phyloP scores from a whole-genome alignment of 805 yeast species.

The Cyberlindnera japonica region DNA sequence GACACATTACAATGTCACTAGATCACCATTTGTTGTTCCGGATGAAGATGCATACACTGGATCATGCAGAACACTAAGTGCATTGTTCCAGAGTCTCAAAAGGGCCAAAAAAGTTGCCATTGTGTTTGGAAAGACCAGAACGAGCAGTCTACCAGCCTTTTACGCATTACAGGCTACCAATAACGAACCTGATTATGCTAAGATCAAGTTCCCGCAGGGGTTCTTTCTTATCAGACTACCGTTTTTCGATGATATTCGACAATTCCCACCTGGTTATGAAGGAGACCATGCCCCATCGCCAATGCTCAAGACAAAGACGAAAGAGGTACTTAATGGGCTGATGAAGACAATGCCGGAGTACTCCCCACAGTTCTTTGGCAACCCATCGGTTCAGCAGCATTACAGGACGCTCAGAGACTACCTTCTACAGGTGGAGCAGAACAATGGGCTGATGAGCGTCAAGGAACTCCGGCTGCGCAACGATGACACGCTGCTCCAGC shows the following conservation, averaged over 20 bases:
- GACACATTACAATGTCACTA: constrained; percentile 48
- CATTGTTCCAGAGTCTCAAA: constrained; percentile 59
- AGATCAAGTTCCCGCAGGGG: constrained; percentile 44
- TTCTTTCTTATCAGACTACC: constrained; percentile 69
- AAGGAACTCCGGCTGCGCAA: constrained; percentile 18
- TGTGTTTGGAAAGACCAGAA: constrained; percentile 65
- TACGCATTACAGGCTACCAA: constrained; percentile 58
- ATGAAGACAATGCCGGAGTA: constrained; percentile 44
- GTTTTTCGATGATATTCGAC: constrained; percentile 69
- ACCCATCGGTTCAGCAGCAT: constrained; percentile 68
- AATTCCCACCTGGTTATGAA: constrained; percentile 44
- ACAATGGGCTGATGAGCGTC: constrained; percentile 2
- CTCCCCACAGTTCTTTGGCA: constrained; percentile 52
- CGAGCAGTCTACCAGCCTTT: constrained; percentile 50
- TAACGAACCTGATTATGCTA: constrained; percentile 1
- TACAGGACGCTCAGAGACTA: constrained; percentile 61
- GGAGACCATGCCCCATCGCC: constrained; percentile 9
- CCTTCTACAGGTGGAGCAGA: constrained; percentile 51
- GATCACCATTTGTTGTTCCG: constrained; percentile 65
- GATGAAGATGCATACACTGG: constrained; percentile 57
- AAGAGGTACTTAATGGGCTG: constrained; percentile 24
- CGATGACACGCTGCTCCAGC: constrained; percentile 35
- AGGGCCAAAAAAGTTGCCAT: constrained; percentile 55
- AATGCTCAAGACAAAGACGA: constrained; percentile 18
- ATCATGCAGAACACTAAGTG: constrained; percentile 62